phyloP scores from a whole-genome alignment of 495 filamentous ascomycete genomes.

The Tuber borchii region DNA sequence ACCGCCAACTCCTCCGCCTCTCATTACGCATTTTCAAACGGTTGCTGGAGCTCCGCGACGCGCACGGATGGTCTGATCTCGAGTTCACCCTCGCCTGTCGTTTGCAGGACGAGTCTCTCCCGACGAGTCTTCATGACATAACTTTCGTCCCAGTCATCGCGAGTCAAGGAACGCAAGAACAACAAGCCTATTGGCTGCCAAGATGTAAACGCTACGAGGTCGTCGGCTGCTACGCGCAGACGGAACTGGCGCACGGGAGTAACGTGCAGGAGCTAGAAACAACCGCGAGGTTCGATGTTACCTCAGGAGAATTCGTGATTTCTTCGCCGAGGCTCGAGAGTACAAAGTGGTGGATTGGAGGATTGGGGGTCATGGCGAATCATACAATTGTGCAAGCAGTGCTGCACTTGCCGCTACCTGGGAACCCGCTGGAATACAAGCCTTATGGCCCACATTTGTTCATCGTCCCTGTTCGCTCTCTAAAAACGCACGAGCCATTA shows the following conservation, averaged over 20 bases:
- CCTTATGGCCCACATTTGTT: conserved; percentile 69
- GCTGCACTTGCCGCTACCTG: conserved; percentile 26
- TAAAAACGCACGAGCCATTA: conserved; percentile 63
- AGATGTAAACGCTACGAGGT: conserved; percentile 58
- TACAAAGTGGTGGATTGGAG: conserved; percentile 76
- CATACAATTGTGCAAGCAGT: conserved; percentile 66
- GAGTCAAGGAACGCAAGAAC: conserved; percentile 63
- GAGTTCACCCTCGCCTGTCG: conserved; percentile 56
- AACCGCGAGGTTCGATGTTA: conserved; percentile 61
- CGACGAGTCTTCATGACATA: conserved; percentile 60
- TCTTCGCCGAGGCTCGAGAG: conserved; percentile 51
- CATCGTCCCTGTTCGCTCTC: conserved; percentile 64
- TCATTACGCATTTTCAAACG: conserved; percentile 48
- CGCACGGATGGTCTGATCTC: conserved; percentile 58
- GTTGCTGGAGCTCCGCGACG: conserved; percentile 55
- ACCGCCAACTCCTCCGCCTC: conserved; percentile 28
- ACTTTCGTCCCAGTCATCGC: conserved; percentile 67
- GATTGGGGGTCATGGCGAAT: conserved; percentile 59
- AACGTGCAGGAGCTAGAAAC: conserved; percentile 71
- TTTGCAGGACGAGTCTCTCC: conserved; percentile 59
- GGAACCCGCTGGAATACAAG: conserved; percentile 43
- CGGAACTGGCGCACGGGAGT: conserved; percentile 66
- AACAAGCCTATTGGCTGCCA: conserved; percentile 61
- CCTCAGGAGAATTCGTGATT: conserved; percentile 63
- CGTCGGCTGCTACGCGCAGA: conserved; percentile 72